phyloP scores from a whole-genome alignment of 768 basidiomycete genomes.

The Lentinula boryana region DNA sequence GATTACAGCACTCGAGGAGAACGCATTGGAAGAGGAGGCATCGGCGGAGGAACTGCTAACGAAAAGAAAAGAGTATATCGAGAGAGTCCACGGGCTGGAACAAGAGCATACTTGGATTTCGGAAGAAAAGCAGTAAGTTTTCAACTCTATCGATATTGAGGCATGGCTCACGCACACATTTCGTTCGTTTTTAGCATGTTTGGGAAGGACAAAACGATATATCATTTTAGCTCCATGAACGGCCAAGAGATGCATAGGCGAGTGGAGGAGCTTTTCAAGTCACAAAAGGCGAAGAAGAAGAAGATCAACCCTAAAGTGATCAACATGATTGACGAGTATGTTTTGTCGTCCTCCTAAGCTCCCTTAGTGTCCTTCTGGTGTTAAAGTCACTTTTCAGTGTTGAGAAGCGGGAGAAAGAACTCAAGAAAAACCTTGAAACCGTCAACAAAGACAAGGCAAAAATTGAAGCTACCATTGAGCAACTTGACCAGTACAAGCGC shows the following conservation, averaged over 20 bases:
- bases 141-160: background rate
- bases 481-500: slow-evolving; percentile 90
- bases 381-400: slow-evolving; percentile 43
- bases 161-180: background rate
- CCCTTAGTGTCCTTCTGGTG: too few relatives aligned
- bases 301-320: slow-evolving; percentile 94
- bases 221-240: slow-evolving; percentile 71
- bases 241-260: slow-evolving; percentile 53
- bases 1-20: slow-evolving; percentile 60
- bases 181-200: slow-evolving; percentile 57
- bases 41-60: slow-evolving; percentile 56
- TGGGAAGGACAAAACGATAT: slow-evolving; percentile 72
- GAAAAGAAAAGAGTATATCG: slow-evolving; percentile 53
- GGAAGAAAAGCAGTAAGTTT: slow-evolving; percentile 76
- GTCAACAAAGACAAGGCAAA: slow-evolving; percentile 92
- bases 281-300: slow-evolving; percentile 87
- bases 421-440: slow-evolving; percentile 83
- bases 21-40: slow-evolving; percentile 63
- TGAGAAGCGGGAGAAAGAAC: slow-evolving; percentile 85
- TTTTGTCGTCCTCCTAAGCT: slow-evolving; percentile 4
- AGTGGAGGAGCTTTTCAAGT: slow-evolving; percentile 66
- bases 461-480: slow-evolving; percentile 90
- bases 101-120: slow-evolving; percentile 83
- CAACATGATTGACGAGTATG: slow-evolving; percentile 92
- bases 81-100: slow-evolving; percentile 61